phyloP scores from a whole-genome alignment of 2,329 filamentous ascomycete genomes.

The Eurotiales sp. region DNA sequence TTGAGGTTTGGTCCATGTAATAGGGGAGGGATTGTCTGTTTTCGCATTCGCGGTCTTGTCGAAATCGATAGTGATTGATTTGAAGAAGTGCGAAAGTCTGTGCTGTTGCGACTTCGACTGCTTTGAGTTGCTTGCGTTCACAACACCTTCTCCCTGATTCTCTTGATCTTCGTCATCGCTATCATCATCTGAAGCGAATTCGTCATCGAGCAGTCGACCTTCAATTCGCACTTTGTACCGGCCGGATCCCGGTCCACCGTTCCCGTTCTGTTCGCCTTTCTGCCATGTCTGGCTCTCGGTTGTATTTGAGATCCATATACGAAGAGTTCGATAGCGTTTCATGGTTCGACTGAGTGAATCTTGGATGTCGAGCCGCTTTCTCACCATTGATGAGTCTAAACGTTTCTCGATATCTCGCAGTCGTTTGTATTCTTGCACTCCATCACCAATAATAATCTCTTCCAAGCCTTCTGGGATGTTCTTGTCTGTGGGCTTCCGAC shows the following conservation, averaged over 20 bases:
- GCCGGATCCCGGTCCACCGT: conserved; percentile 39
- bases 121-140: conserved; percentile 27
- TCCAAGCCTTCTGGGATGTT: conserved; percentile 89
- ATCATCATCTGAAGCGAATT: conserved; percentile 53
- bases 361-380: conserved; percentile 86
- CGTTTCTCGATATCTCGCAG: conserved; percentile 82
- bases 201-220: conserved; percentile 73
- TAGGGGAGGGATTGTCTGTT: conserved; percentile 41
- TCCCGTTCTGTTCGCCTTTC: conserved; percentile 76
- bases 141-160: conserved; percentile 60
- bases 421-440: conserved; percentile 75
- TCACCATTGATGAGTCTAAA: conserved; percentile 87
- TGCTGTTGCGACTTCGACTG: conserved; percentile 28
- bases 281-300: conserved; percentile 96
- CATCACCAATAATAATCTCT: conserved; percentile 75
- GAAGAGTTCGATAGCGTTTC: conserved; percentile 79
- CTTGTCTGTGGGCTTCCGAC: conserved; percentile 89
- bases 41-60: conserved; percentile 42
- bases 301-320: conserved; percentile 93
- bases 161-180: conserved; percentile 44
- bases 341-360: conserved; percentile 72
- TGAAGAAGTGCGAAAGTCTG: conserved; percentile 50
- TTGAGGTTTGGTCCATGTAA: conserved; percentile 86
- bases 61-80: conserved; percentile 49
- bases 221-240: conserved; percentile 86